phyloP scores from a whole-genome alignment of 1,284 basidiomycete species.

The Sporisorium sorghi region DNA sequence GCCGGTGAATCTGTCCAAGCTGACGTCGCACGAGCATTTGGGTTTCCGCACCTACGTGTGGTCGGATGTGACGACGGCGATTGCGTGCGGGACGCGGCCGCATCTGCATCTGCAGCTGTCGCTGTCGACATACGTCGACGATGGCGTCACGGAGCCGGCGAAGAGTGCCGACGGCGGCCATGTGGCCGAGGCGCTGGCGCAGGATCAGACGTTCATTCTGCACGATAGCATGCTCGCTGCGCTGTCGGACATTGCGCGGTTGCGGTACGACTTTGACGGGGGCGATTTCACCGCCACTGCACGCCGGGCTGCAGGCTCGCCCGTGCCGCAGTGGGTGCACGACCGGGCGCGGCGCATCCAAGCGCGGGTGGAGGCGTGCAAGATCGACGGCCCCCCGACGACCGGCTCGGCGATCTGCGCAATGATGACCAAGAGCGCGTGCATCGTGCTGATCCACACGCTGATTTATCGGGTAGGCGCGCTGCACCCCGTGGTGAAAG shows the following conservation, averaged over 20 bases:
- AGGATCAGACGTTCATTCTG: constrained; percentile 30
- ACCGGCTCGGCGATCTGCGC: constrained; percentile 37
- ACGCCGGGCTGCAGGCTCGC: constrained; percentile 5
- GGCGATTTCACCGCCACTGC: constrained; percentile 33
- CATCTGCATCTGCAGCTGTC: constrained; percentile 43
- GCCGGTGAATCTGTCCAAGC: constrained; percentile 32
- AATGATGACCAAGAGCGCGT: constrained; percentile 32
- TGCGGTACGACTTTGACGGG: constrained; percentile 39
- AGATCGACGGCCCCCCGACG: constrained; percentile 19
- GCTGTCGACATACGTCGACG: constrained; percentile 17
- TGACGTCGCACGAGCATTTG: constrained; percentile 29
- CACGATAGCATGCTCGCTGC: constrained; percentile 26
- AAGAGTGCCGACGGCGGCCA: background rate
- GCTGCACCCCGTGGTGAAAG: constrained; percentile 24
- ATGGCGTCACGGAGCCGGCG: background rate
- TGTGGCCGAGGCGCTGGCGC: background rate
- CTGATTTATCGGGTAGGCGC: constrained; percentile 43
- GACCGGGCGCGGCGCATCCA: constrained; percentile 33
- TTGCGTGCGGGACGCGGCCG: constrained; percentile 36
- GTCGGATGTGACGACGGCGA: constrained; percentile 36
- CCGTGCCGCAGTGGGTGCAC: constrained; percentile 40
- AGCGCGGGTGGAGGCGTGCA: constrained; percentile 12
- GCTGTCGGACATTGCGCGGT: constrained; percentile 41
- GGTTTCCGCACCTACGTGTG: constrained; percentile 43
- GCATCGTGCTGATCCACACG: constrained; percentile 34